Conservation (phyloP, 805 yeast species). For the Lipomyces oligophaga region DNA sequence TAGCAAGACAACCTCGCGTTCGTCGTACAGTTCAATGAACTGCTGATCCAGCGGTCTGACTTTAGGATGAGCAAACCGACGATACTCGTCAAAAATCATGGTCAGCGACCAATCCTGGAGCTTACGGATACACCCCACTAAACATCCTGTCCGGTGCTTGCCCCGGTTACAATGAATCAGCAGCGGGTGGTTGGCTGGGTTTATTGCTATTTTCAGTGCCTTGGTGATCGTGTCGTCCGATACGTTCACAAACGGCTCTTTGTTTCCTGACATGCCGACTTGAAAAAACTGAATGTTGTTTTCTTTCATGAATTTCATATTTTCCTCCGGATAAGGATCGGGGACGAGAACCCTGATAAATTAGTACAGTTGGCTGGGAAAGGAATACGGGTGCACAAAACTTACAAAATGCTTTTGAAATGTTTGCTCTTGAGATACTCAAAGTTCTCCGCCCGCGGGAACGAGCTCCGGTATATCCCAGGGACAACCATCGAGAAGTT, state of each 20-base stretch:
- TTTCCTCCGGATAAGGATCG: slow-evolving; percentile 83
- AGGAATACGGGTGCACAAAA: no score
- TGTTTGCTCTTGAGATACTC: slow-evolving; percentile 57
- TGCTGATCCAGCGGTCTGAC: slow-evolving; percentile 95
- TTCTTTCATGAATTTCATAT: slow-evolving; percentile 56
- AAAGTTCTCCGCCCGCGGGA: slow-evolving; percentile 84
- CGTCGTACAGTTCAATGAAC: slow-evolving; percentile 81
- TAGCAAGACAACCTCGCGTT: slow-evolving; percentile 22
- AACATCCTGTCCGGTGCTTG: slow-evolving; percentile 94
- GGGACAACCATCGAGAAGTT: slow-evolving; percentile 83
- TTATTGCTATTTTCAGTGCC: slow-evolving; percentile 73
- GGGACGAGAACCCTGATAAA: slow-evolving; percentile 62
- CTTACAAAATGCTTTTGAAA: slow-evolving; percentile 60
- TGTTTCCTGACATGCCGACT: slow-evolving; percentile 91
- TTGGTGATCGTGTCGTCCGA: slow-evolving; percentile 64
- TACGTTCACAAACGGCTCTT: slow-evolving; percentile 83
- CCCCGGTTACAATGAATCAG: slow-evolving; percentile 95
- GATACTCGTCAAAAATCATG: slow-evolving; percentile 91
- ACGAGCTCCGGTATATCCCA: slow-evolving; percentile 78
- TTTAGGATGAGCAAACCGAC: slow-evolving; percentile 92
- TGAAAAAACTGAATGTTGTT: slow-evolving; percentile 71
- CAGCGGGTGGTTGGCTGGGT: slow-evolving; percentile 87
- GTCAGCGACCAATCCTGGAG: slow-evolving; percentile 90
- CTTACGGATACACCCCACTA: slow-evolving; percentile 86
- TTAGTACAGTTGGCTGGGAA: background rate